These are phyloP conservation scores for Neoboletus brunneissimus DNA, from an alignment of 768 basidiomycete species.

Conservation along the genomic window DNA sequence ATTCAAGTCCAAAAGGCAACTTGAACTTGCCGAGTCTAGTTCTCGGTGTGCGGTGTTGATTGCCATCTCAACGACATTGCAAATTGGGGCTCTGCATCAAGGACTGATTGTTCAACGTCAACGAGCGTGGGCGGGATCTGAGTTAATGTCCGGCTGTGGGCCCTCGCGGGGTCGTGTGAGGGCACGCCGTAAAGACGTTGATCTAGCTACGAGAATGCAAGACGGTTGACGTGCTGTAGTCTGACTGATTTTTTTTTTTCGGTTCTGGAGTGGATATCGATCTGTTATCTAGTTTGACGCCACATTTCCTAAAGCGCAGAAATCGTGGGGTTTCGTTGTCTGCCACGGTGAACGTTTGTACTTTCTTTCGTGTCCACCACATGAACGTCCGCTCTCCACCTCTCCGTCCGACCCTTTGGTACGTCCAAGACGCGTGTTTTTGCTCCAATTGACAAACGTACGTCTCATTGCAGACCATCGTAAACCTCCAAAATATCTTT, in stretches of 20 bases:
- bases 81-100: background rate
- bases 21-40: no score
- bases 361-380: conserved; percentile 22
- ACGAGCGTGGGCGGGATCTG: background rate
- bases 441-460: background rate
- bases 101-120: background rate
- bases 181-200: background rate
- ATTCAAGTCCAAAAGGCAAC: background rate
- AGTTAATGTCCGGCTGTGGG: background rate
- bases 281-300: conserved; percentile 4
- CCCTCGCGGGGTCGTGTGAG: background rate
- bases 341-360: background rate
- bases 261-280: background rate
- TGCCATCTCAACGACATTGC: background rate
- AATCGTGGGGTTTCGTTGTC: background rate
- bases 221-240: background rate
- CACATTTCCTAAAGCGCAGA: conserved; percentile 25
- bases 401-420: conserved; percentile 1
- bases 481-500: conserved; percentile 8
- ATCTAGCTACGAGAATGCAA: background rate
- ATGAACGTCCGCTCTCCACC: conserved; percentile 5
- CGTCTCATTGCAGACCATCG: background rate
- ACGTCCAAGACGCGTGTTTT: conserved; percentile 11
- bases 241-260: background rate
- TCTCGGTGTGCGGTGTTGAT: background rate